phyloP scores from a whole-genome alignment of 2,329 filamentous ascomycete species.

The Talaromyces sp. region DNA sequence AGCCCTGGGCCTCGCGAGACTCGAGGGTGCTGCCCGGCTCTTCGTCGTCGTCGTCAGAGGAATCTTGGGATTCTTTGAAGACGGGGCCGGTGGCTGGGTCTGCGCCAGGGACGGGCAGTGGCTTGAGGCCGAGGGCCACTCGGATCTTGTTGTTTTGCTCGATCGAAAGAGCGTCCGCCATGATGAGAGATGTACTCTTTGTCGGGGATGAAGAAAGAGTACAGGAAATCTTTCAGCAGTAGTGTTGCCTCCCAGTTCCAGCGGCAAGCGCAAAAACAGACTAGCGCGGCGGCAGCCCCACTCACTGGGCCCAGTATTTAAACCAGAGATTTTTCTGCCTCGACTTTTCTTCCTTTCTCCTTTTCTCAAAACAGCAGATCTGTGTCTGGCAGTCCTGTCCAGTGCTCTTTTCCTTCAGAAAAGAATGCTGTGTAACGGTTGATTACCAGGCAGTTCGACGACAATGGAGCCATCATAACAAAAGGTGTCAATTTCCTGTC shows the following conservation, averaged over 20 bases:
- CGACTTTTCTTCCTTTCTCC: slow-evolving; percentile 35
- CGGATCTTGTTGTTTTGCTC: slow-evolving; percentile 94
- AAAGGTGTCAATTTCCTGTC: slow-evolving; percentile 87
- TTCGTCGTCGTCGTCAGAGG: slow-evolving; percentile 53
- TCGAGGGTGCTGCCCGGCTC: slow-evolving; percentile 80
- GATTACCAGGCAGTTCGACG: slow-evolving; percentile 85
- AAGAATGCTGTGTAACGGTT: slow-evolving; percentile 58
- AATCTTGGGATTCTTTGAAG: slow-evolving; percentile 48
- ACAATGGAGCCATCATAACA: slow-evolving; percentile 70
- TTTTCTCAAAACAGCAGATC: slow-evolving; percentile 57
- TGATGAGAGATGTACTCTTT: slow-evolving; percentile 20
- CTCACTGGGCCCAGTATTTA: slow-evolving; percentile 20
- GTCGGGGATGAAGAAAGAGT: neutral
- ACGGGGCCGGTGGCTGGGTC: slow-evolving; percentile 42
- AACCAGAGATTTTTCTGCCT: slow-evolving; percentile 29
- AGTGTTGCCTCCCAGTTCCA: neutral
- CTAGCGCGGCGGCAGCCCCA: slow-evolving; percentile 24
- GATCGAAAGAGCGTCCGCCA: slow-evolving; percentile 64
- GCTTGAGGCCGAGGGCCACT: slow-evolving; percentile 81
- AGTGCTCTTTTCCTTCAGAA: slow-evolving; percentile 34
- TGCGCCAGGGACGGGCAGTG: slow-evolving; percentile 73
- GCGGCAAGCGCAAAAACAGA: slow-evolving; percentile 2
- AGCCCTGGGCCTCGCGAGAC: slow-evolving; percentile 47
- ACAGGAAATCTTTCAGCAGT: neutral
- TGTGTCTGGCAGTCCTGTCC: slow-evolving; percentile 80